Evolutionary conservation across 2,329 filamentous ascomycete species (phyloP).

Genomic region (Calonectria ilicicola): DNA sequence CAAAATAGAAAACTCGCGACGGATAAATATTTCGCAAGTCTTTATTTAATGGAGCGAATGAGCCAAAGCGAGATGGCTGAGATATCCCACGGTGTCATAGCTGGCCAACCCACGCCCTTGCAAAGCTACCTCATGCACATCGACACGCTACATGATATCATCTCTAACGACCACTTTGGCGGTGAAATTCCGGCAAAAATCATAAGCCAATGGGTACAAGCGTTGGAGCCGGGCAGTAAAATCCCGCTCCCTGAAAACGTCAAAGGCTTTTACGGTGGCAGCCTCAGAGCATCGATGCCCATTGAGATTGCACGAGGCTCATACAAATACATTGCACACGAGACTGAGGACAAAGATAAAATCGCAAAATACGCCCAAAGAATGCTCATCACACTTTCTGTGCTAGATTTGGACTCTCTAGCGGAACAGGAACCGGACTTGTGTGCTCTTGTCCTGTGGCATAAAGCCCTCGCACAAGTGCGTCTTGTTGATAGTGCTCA

Average conservation of each 20-base stretch:
- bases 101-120: not conserved
- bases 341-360: not conserved
- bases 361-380: not conserved
- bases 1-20: not conserved
- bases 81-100: not conserved
- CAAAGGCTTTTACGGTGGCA: not conserved
- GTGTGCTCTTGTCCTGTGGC: not conserved
- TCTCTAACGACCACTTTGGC: not conserved
- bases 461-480: not conserved
- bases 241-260: not conserved
- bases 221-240: not conserved
- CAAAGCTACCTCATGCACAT: not conserved
- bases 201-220: not conserved
- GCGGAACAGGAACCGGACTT: not conserved
- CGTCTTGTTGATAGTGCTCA: not conserved
- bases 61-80: not conserved
- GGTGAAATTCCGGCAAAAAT: not conserved
- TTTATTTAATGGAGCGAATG: not conserved
- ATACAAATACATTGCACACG: not conserved
- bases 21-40: not conserved
- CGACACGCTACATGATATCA: not conserved
- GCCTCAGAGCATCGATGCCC: not conserved
- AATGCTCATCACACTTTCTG: not conserved
- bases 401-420: not conserved
- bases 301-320: not conserved